These are phyloP conservation scores for Acanthamoeba royreba DNA, from an alignment of 208 protist genomes.

Conservation along the genomic window DNA sequence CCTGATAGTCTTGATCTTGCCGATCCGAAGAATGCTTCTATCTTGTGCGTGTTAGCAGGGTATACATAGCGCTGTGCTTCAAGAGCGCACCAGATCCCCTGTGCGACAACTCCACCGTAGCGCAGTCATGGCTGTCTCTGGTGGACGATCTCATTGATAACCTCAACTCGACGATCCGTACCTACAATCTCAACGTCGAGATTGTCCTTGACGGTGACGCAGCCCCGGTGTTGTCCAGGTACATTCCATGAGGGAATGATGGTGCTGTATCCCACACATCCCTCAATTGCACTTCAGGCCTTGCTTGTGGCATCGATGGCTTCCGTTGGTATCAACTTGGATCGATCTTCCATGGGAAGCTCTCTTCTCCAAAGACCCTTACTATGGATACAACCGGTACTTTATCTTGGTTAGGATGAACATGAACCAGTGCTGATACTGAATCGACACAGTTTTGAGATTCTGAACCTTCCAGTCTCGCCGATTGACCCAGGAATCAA, in stretches of 20 bases:
- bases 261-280: too few species aligned
- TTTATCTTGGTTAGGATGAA: too few species aligned
- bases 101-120: not conserved
- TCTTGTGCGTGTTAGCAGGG: too few species aligned
- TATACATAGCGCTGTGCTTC: constrained; percentile 55
- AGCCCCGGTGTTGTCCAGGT: not conserved
- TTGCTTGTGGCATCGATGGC: constrained; percentile 18
- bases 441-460: not conserved
- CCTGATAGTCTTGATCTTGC: too few species aligned
- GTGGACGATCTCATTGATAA: constrained; percentile 5
- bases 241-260: too few species aligned
- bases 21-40: not conserved
- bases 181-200: not conserved
- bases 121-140: not conserved
- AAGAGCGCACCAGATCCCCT: not conserved
- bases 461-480: not conserved
- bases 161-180: not conserved
- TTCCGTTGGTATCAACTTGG: constrained; percentile 37
- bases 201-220: constrained; percentile 47
- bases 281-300: too few species aligned
- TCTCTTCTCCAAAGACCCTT: not conserved
- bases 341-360: constrained; percentile 11
- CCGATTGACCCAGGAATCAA: not conserved
- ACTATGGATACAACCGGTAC: constrained; percentile 29
- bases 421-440: too few species aligned